These are phyloP conservation scores for Sorghum bicolor DNA, from an alignment of 176 grass and related monocot genomes.

Conservation along the genomic window Sorghum_bicolor_NCBIv3 NC_012876.2:6852501-6853000, in stretches of 20 bases:
- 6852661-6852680: not conserved
- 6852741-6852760: too few relatives aligned
- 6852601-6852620: not conserved
- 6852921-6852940: not conserved
- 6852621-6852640: not conserved
- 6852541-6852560: not conserved
- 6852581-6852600: not conserved
- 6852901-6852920: not conserved
- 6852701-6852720: too few relatives aligned
- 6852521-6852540: conserved; percentile 43
- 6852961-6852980: not conserved
- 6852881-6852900: not conserved
- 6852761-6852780: too few relatives aligned
- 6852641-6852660: not conserved
- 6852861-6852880: not conserved
- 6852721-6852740: too few relatives aligned
- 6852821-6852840: not conserved
- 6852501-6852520: not conserved
- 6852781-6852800: too few relatives aligned
- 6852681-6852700: not conserved
- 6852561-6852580: not conserved
- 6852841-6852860: not conserved
- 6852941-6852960: not conserved
- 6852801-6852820: too few relatives aligned
- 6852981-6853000: not conserved